These are phyloP conservation scores for Auricularia sp. DNA, from an alignment of 768 basidiomycete genomes.

Conservation along the genomic window DNA sequence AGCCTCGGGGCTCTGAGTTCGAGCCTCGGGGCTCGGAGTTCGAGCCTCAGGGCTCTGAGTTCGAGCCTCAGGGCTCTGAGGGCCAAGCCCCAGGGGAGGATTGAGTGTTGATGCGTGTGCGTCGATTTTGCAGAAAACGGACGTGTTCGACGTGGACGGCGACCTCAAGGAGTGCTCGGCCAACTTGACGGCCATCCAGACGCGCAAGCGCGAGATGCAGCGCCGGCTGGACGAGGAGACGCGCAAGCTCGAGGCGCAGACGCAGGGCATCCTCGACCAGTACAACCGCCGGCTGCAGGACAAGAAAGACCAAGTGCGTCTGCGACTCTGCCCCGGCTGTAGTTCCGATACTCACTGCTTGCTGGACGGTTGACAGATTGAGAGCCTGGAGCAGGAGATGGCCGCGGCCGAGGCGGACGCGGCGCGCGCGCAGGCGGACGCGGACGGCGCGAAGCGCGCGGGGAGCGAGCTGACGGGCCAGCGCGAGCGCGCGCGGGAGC, in stretches of 20 bases:
- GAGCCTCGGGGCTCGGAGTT: too few species aligned
- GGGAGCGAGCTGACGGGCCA: constrained; percentile 20
- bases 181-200: not conserved
- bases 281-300: not conserved
- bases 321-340: too few species aligned
- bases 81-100: too few species aligned
- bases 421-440: constrained; percentile 8
- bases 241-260: not conserved
- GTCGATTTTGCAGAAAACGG: not conserved
- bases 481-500: constrained; percentile 15
- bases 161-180: not conserved
- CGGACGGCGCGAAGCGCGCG: constrained; percentile 24
- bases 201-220: not conserved
- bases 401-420: not conserved
- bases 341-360: too few species aligned
- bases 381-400: not conserved
- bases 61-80: too few species aligned
- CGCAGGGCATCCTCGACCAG: not conserved
- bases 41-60: too few species aligned
- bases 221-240: not conserved
- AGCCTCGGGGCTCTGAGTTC: too few species aligned
- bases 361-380: too few species aligned
- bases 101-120: too few species aligned
- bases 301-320: not conserved
- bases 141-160: not conserved